These are phyloP conservation scores for Amaranthus hypochondriacus DNA, from an alignment of 148 eudicot species.

Conservation along the genomic window DNA sequence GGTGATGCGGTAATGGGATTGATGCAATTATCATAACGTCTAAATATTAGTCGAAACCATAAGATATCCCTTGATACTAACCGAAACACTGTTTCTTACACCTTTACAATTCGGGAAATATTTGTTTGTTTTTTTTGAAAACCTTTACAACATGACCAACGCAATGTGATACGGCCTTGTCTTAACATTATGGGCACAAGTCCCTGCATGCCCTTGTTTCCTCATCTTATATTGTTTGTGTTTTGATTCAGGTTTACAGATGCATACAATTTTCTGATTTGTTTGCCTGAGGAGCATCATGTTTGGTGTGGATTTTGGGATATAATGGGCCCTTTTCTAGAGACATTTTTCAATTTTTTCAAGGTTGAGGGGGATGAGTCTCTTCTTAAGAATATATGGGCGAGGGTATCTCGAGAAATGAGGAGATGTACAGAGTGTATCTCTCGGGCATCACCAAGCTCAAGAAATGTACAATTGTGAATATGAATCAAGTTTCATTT, in stretches of 20 bases:
- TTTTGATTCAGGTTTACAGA: conserved; percentile 67
- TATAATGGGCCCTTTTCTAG: conserved; percentile 83
- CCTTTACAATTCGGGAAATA: no score
- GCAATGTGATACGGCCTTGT: no score
- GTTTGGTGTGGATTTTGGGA: conserved; percentile 87
- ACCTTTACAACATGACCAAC: no score
- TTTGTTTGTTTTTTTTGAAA: no score
- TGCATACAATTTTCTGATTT: conserved; percentile 70
- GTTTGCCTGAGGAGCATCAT: conserved; percentile 55
- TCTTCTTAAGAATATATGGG: conserved; percentile 79
- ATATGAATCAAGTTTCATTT: conserved; percentile 65
- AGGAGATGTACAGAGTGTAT: conserved; percentile 75
- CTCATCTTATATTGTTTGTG: conserved; percentile 15
- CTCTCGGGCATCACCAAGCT: conserved; percentile 85
- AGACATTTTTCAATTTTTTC: conserved; percentile 83
- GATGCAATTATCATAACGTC: no score
- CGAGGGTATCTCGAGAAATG: conserved; percentile 66
- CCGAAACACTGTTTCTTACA: no score
- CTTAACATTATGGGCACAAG: background rate
- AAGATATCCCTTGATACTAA: no score
- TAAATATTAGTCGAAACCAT: no score
- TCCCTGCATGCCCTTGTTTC: background rate
- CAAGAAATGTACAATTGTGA: conserved; percentile 68
- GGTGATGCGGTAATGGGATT: no score
- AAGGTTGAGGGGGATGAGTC: conserved; percentile 63